Evolutionary conservation across 1,139 yeast genomes (phyloP).

Genomic region (Geotrichum carabidarum): DNA sequence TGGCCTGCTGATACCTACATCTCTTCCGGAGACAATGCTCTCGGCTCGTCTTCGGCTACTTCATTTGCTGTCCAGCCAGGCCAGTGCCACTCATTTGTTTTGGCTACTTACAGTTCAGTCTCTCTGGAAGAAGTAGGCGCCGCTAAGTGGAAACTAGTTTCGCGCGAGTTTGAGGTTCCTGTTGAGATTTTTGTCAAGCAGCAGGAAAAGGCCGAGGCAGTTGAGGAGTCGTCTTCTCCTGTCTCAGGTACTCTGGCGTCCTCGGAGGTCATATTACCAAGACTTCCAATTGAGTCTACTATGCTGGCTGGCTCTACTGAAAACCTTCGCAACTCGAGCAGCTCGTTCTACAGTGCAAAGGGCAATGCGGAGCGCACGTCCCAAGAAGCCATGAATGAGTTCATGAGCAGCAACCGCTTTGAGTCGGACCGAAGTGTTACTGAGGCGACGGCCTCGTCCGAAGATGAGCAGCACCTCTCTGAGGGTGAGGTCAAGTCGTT

Average conservation of each 20-base stretch:
- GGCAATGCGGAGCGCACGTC: not conserved
- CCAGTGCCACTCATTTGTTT: constrained; percentile 10
- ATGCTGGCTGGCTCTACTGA: not conserved
- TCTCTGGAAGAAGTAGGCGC: not conserved
- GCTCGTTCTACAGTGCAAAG: constrained; percentile 1
- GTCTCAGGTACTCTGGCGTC: constrained; percentile 14
- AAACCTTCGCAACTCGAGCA: not conserved
- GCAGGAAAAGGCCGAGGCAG: constrained; percentile 7
- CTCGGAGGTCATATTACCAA: constrained; percentile 27
- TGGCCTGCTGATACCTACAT: constrained; percentile 13
- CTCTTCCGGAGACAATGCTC: not conserved
- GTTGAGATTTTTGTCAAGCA: constrained; percentile 10
- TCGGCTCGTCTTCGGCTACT: not conserved
- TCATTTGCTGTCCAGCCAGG: constrained; percentile 2
- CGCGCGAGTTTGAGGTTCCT: constrained; percentile 17
- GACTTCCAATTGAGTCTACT: constrained; percentile 26
- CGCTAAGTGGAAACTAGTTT: constrained; percentile 17
- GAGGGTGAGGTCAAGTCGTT: not conserved
- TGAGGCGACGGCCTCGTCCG: not conserved
- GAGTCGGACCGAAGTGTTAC: not conserved
- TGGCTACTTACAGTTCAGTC: not conserved
- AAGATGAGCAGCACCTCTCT: not conserved
- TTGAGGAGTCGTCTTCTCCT: not conserved
- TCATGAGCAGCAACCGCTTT: constrained; percentile 8
- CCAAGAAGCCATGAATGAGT: constrained; percentile 11